phyloP scores from a whole-genome alignment of 2,329 filamentous ascomycete genomes.

The Stromatinia cepivora region DNA sequence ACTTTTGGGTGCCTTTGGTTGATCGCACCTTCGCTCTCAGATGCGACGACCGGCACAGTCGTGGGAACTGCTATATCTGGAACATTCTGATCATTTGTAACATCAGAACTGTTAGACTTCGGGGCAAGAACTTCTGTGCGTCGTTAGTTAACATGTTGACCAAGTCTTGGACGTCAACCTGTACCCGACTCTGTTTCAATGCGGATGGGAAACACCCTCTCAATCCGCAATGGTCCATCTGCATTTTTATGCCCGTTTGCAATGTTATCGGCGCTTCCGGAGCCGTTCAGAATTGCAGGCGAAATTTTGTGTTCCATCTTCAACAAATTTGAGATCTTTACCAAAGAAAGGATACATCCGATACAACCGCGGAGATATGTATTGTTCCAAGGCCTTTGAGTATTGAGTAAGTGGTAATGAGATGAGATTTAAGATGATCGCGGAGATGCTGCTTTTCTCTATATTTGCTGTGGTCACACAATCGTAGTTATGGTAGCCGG shows the following conservation, averaged over 20 bases:
- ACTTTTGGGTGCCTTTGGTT: slow-evolving; percentile 13
- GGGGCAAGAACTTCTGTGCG: not conserved
- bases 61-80: not conserved
- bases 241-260: not conserved
- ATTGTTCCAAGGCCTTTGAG: not conserved
- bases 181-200: slow-evolving; percentile 19
- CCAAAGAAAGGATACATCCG: not conserved
- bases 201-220: slow-evolving; percentile 23
- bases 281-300: no score
- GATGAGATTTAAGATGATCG: not conserved
- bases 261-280: not conserved
- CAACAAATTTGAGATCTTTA: not conserved
- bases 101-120: not conserved
- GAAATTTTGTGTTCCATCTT: not conserved
- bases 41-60: not conserved
- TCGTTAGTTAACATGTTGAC: not conserved
- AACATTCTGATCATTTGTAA: not conserved
- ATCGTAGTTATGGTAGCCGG: not conserved
- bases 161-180: not conserved
- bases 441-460: not conserved
- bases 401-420: not conserved
- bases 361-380: not conserved
- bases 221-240: not conserved
- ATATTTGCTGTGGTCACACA: not conserved
- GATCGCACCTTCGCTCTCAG: not conserved